phyloP scores from a whole-genome alignment of 202 grass and related monocot species.

The Dendrocalamus latiflorus region DNA sequence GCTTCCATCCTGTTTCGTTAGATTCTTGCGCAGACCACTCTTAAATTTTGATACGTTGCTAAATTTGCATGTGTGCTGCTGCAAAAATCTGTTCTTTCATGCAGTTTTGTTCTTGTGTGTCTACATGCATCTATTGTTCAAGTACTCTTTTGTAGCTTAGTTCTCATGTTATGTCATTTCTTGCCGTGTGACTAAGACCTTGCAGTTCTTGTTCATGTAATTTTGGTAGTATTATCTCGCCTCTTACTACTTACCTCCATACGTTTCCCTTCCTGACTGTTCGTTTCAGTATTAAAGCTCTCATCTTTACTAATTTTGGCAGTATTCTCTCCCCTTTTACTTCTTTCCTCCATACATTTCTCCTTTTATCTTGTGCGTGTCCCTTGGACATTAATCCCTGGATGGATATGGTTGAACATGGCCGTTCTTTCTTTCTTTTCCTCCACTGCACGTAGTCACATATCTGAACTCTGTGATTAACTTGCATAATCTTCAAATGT shows the following conservation, averaged over 20 bases:
- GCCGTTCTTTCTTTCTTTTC: not conserved
- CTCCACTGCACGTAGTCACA: too few relatives aligned
- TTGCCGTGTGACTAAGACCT: not conserved
- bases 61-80: not conserved
- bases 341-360: not conserved
- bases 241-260: not conserved
- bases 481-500: not conserved
- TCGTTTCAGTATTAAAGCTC: not conserved
- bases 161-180: not conserved
- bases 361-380: not conserved
- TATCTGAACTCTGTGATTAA: not conserved
- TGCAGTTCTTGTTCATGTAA: not conserved
- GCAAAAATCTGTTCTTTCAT: not conserved
- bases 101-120: not conserved
- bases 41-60: not conserved
- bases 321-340: not conserved
- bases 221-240: not conserved
- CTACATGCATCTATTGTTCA: not conserved
- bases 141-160: not conserved
- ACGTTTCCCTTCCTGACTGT: not conserved
- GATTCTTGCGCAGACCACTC: not conserved
- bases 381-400: not conserved
- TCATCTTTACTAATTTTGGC: not conserved
- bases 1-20: too few relatives aligned
- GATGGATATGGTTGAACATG: not conserved